These are phyloP conservation scores for Tephrocybe sp. DNA, from an alignment of 768 basidiomycete species.

Conservation along the genomic window DNA sequence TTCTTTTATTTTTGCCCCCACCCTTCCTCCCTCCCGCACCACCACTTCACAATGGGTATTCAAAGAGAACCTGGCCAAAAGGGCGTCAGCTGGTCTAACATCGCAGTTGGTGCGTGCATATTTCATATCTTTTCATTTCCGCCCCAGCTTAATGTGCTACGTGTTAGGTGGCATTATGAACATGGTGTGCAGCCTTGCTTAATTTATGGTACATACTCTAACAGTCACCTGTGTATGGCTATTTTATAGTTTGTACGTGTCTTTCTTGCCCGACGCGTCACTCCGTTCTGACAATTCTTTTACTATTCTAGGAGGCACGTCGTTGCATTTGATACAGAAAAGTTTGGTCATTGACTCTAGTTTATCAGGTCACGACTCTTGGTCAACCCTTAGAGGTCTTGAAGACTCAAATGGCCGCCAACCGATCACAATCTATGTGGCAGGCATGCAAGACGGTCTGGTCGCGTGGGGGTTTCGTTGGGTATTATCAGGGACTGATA, in stretches of 20 bases:
- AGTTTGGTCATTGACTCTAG: slow-evolving; percentile 1
- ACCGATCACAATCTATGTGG: slow-evolving; percentile 87
- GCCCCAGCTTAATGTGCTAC: slow-evolving; percentile 16
- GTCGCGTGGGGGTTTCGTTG: slow-evolving; percentile 84
- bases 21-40: slow-evolving; percentile 20
- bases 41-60: slow-evolving; percentile 60
- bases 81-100: slow-evolving; percentile 91
- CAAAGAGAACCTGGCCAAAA: slow-evolving; percentile 88
- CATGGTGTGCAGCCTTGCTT: slow-evolving; percentile 62
- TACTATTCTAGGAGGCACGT: slow-evolving; percentile 65
- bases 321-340: neutral
- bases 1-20: slow-evolving; percentile 15
- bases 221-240: neutral
- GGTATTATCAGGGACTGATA: slow-evolving; percentile 98
- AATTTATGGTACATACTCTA: neutral
- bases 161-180: slow-evolving; percentile 91
- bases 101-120: slow-evolving; percentile 76
- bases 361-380: slow-evolving; percentile 84
- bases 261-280: slow-evolving; percentile 7
- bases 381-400: slow-evolving; percentile 98
- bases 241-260: slow-evolving; percentile 49
- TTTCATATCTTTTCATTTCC: slow-evolving; percentile 6
- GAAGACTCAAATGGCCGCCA: slow-evolving; percentile 99
- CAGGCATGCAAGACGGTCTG: slow-evolving; percentile 85
- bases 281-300: neutral